These are phyloP conservation scores for Hanseniaspora hatyaiensis DNA, from an alignment of 805 yeast genomes.

Conservation along the genomic window DNA sequence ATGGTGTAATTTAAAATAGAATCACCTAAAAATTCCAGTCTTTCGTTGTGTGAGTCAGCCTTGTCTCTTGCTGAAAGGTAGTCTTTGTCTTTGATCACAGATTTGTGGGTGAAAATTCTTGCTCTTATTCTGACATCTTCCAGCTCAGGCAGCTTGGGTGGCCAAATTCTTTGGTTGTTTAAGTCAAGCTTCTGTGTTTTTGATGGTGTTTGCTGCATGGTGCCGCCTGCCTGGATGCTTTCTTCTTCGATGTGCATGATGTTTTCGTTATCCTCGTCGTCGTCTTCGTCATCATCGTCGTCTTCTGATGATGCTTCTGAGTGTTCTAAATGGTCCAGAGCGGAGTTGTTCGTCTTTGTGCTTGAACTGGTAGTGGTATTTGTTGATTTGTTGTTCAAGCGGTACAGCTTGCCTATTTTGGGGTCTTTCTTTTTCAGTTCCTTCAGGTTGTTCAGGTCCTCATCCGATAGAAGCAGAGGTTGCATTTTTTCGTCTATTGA, in stretches of 20 bases:
- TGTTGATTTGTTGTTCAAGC: neutral
- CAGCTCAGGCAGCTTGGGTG: conserved; percentile 65
- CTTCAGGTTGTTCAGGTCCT: conserved; percentile 3
- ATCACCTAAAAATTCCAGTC: conserved; percentile 86
- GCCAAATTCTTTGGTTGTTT: conserved; percentile 29
- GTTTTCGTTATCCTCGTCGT: conserved; percentile 25
- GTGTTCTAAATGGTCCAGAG: neutral
- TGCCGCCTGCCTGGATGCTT: no score
- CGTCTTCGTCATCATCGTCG: conserved; percentile 22
- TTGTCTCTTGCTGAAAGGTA: conserved; percentile 47
- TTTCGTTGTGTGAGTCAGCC: conserved; percentile 61
- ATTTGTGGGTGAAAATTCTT: conserved; percentile 72
- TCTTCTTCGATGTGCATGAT: conserved; percentile 25
- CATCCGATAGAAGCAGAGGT: conserved; percentile 11
- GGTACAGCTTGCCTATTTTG: conserved; percentile 2
- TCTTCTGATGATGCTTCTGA: conserved; percentile 14
- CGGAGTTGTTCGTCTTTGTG: no score
- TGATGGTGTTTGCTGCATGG: no score
- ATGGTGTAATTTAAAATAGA: conserved; percentile 65
- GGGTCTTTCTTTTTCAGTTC: conserved; percentile 4
- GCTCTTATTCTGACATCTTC: conserved; percentile 45
- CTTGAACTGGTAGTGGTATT: no score
- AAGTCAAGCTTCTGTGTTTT: conserved; percentile 15
- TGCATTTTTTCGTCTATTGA: conserved; percentile 14
- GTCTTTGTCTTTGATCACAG: conserved; percentile 48